Base-by-base conservation (phyloP, 176 grass and related monocot genomes). In the Aegilops umbellulata region DNA sequence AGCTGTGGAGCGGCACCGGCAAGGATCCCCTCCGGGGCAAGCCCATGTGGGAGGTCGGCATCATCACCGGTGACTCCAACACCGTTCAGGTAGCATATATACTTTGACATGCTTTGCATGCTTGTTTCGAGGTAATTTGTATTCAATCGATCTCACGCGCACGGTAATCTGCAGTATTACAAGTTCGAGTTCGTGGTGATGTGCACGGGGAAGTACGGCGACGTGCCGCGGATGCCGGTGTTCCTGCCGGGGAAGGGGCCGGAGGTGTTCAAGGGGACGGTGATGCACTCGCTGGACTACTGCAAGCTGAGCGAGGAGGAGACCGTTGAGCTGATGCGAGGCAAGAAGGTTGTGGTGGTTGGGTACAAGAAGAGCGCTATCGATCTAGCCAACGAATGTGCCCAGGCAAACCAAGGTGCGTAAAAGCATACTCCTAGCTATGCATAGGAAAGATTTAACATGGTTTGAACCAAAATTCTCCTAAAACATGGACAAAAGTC, bases 321-420 rank as follows among this genome's bases (percentile, higher is more conserved):
- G 62, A 86, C 74, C 3, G 93, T 89, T 27, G 44, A 92, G 55
- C 86, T 96, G 15, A 99, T 96, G 97, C 82, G 75, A 66, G 94
- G 94, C 49, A 99, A 96, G 90, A 96, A 99, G 92, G 97, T 90
- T 0, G 97, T 96, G 14, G 78, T 99, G 1, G 80, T 99, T 8
- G 97, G 97, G 4, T 99, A 96, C 94, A 99, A 99, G 94, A 99
- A 99, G 85, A 96, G 94, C 24, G 94, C 88, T 63, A 99, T 99
- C 47, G 97, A 99, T 77, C 94, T 99, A 20, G 94, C 97, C 1
- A 70, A 90, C 8, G 97, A 99, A 79, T 96, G 97, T 61, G 94
- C 97, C 0, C 60, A 96, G 67, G 94, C 97, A 17, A 99, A 99
- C 83, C 92, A 96, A 92, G 94, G 97, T 98, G 27, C 24, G 72